These are phyloP conservation scores for Nissolia schottii DNA, from an alignment of 306 rosid species.

Conservation along the genomic window DNA sequence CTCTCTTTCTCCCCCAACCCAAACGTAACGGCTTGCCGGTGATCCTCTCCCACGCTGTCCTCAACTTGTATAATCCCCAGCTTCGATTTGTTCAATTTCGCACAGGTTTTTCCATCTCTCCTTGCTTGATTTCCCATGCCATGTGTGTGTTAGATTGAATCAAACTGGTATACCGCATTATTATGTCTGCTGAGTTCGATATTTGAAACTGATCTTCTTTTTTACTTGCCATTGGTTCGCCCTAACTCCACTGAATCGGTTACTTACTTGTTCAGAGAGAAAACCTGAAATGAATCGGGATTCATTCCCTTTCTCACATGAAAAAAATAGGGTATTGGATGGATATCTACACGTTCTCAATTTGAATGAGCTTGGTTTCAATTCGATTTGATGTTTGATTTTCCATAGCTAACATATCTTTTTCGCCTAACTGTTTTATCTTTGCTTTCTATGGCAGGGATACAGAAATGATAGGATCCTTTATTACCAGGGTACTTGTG, in stretches of 20 bases:
- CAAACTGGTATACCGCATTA: not conserved
- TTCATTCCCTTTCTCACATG: not conserved
- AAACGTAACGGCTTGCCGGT: constrained; percentile 30
- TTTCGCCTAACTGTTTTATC: constrained; percentile 17
- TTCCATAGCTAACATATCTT: constrained; percentile 1
- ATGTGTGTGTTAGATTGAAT: not conserved
- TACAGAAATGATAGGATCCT: constrained; percentile 82
- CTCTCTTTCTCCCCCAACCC: constrained; percentile 15
- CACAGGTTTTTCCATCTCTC: not conserved
- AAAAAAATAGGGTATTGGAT: not conserved
- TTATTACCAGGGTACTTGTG: constrained; percentile 82
- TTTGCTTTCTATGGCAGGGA: constrained; percentile 37
- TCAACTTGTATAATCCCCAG: not conserved
- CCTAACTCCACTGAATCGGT: not conserved
- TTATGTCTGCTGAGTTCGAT: not conserved
- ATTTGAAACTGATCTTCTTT: not conserved
- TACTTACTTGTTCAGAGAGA: not conserved
- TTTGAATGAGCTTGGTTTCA: not conserved
- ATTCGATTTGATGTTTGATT: not conserved
- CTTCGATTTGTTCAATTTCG: not conserved
- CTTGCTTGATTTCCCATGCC: not conserved
- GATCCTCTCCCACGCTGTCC: constrained; percentile 7
- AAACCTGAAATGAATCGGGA: not conserved
- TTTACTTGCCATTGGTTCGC: not conserved
- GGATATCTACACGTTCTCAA: not conserved